phyloP scores from a whole-genome alignment of 345 rosid genomes.

The Trapa bicornis region DNA sequence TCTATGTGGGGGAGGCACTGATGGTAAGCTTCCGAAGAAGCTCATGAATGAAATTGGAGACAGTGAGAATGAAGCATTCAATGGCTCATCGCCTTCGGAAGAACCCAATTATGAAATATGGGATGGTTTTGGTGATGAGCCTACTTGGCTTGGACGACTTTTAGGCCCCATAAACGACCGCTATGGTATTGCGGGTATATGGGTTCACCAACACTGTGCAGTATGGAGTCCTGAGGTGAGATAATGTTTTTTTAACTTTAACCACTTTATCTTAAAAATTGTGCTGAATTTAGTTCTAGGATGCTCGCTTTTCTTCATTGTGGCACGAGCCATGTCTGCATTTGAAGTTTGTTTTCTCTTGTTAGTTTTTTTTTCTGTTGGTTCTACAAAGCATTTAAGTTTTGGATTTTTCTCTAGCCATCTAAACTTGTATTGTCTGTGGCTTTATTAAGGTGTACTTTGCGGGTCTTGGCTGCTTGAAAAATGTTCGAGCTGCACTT shows the following conservation, averaged over 20 bases:
- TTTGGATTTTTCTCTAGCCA: background rate
- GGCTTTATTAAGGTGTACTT: conserved; percentile 65
- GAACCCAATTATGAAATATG: conserved; percentile 70
- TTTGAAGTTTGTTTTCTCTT: background rate
- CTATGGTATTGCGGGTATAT: conserved; percentile 89
- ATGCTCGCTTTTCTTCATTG: background rate
- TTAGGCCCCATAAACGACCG: conserved; percentile 94
- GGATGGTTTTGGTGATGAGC: conserved; percentile 95
- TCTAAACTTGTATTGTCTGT: conserved; percentile 2
- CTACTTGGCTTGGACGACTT: conserved; percentile 92
- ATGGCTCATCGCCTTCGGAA: conserved; percentile 79
- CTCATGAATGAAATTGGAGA: conserved; percentile 52
- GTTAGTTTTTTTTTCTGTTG: background rate
- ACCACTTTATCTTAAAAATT: background rate
- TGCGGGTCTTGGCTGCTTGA: conserved; percentile 95
- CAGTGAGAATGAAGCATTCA: conserved; percentile 63
- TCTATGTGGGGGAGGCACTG: conserved; percentile 90
- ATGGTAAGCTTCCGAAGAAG: conserved; percentile 84
- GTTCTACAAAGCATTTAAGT: background rate
- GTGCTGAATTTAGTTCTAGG: background rate
- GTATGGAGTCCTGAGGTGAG: conserved; percentile 99
- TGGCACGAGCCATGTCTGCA: background rate
- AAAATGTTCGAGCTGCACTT: conserved; percentile 91
- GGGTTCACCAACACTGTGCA: conserved; percentile 98
- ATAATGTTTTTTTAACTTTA: background rate